Evolutionary conservation across 148 eudicot species (phyloP).

Genomic region (Spergularia bocconei): DNA sequence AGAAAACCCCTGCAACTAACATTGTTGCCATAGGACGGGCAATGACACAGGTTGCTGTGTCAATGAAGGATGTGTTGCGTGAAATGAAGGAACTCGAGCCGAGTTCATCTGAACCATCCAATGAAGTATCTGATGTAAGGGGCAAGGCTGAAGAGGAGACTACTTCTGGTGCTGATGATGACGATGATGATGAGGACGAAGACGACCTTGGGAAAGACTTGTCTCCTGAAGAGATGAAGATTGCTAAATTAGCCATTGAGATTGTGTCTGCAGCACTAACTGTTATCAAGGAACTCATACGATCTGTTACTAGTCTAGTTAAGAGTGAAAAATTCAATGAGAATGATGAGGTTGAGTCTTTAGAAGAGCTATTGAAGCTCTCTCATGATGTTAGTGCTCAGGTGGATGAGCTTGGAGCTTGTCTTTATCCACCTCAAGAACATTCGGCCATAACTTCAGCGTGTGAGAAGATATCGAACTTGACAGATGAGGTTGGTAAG

Average conservation of each 20-base stretch:
- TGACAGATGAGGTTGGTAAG: slow-evolving; percentile 43
- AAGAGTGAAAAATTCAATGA: slow-evolving; percentile 38
- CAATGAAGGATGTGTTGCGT: slow-evolving; percentile 88
- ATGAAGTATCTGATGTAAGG: slow-evolving; percentile 25
- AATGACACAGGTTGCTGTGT: slow-evolving; percentile 74
- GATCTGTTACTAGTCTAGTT: slow-evolving; percentile 59
- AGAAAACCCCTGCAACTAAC: slow-evolving; percentile 74
- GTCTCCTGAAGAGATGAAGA: slow-evolving; percentile 77
- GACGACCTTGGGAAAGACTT: slow-evolving; percentile 70
- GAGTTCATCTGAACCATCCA: slow-evolving; percentile 33
- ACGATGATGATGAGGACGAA: slow-evolving; percentile 25
- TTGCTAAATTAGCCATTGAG: slow-evolving; percentile 44
- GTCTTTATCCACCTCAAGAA: slow-evolving; percentile 94
- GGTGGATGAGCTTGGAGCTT: slow-evolving; percentile 90
- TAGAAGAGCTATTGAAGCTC: slow-evolving; percentile 67
- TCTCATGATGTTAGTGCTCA: slow-evolving; percentile 57
- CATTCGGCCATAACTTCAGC: slow-evolving; percentile 47
- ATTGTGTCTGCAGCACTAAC: slow-evolving; percentile 52
- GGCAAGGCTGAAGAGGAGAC: slow-evolving; percentile 36
- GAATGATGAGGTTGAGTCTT: slow-evolving; percentile 34
- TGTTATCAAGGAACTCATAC: slow-evolving; percentile 69
- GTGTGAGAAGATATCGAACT: slow-evolving; percentile 35
- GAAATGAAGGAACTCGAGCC: slow-evolving; percentile 85
- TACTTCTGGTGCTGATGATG: background rate
- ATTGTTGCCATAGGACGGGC: slow-evolving; percentile 80